Conservation (phyloP, 2,329 filamentous ascomycete genomes). For the Akanthomyces uredinophilus region DNA sequence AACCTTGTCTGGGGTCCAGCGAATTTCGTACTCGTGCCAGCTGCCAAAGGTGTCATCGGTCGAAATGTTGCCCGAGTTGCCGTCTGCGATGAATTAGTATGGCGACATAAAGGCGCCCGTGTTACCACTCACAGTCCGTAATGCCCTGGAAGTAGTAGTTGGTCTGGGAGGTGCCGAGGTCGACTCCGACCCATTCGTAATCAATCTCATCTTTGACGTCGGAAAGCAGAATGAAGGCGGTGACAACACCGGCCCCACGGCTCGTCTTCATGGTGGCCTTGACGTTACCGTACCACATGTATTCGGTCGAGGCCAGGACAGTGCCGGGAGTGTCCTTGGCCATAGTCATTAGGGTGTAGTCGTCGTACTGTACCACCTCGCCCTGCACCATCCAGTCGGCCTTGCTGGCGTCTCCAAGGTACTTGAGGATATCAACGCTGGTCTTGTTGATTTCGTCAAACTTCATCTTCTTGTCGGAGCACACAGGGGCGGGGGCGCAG, state of each 20-base stretch:
- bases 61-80: conserved; percentile 68
- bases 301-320: conserved; percentile 73
- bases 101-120: not conserved
- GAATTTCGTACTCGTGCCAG: conserved; percentile 86
- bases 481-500: conserved; percentile 80
- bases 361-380: conserved; percentile 61
- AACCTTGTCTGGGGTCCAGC: conserved; percentile 83
- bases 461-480: conserved; percentile 66
- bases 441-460: conserved; percentile 64
- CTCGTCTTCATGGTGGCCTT: conserved; percentile 80
- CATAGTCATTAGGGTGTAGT: conserved; percentile 83
- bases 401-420: conserved; percentile 75
- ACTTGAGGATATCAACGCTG: conserved; percentile 68
- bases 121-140: conserved; percentile 65
- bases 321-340: conserved; percentile 79
- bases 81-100: conserved; percentile 47
- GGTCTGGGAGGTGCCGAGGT: conserved; percentile 74
- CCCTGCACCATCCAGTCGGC: conserved; percentile 89
- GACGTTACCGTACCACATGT: conserved; percentile 97
- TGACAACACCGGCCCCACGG: conserved; percentile 84
- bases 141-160: conserved; percentile 98
- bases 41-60: conserved; percentile 67
- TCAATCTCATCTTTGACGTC: conserved; percentile 99
- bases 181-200: conserved; percentile 85
- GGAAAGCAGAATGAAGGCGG: conserved; percentile 90